phyloP scores from a whole-genome alignment of 306 rosid genomes.

The Luffa aegyptiaca region DNA sequence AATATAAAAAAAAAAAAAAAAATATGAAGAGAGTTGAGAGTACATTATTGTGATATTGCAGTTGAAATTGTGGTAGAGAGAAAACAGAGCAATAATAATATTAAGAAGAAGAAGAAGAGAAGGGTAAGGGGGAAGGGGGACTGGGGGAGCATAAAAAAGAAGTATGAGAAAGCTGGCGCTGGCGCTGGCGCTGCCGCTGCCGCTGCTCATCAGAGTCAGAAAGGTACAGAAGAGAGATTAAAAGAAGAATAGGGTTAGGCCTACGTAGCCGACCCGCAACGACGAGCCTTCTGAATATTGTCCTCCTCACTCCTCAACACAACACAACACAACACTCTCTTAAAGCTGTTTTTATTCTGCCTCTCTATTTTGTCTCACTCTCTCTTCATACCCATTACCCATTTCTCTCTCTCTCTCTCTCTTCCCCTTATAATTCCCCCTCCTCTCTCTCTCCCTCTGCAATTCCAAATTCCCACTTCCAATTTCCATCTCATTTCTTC shows the following conservation, averaged over 20 bases:
- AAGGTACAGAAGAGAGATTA: neutral
- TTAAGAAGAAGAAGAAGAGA: too few relatives aligned
- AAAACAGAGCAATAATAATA: neutral
- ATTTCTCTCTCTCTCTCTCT: conserved; percentile 10
- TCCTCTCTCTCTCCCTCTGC: neutral
- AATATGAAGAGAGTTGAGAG: neutral
- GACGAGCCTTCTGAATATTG: conserved; percentile 46
- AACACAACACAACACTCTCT: conserved; percentile 35
- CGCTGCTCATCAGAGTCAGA: neutral
- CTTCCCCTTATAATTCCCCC: conserved; percentile 24
- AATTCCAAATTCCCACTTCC: neutral
- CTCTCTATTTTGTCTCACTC: conserved; percentile 30
- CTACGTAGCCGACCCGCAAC: conserved; percentile 10
- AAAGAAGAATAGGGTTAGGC: neutral
- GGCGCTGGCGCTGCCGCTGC: conserved; percentile 3
- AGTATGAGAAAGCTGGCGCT: conserved; percentile 3
- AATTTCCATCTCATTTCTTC: neutral
- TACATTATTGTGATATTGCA: neutral
- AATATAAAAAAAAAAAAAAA: too few relatives aligned
- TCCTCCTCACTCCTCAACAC: too few relatives aligned
- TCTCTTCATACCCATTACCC: neutral
- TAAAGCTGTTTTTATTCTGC: conserved; percentile 55
- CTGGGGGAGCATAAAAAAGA: neutral
- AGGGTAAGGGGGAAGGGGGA: too few relatives aligned
- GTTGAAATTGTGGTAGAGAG: neutral